Base-by-base conservation (phyloP, 2,329 filamentous ascomycete species). In the Cryphonectria carpinicola region DNA sequence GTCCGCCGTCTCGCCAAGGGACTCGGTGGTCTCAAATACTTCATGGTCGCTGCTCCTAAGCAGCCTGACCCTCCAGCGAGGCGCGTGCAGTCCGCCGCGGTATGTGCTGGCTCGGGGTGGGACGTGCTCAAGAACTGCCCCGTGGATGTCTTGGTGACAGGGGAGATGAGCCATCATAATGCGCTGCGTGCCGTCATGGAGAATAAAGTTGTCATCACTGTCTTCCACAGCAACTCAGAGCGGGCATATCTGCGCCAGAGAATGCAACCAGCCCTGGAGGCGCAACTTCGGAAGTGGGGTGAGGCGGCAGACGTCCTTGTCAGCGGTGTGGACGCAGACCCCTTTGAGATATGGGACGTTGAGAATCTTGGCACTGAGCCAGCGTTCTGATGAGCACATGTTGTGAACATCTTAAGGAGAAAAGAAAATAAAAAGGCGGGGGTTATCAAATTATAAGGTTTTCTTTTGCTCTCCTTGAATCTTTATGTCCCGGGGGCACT, bases 141-240 rank as follows among this genome's bases (percentile, higher is more conserved):
- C 58, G 93, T 94, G 0, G 94, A 98, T 77, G 80, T 98, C 54
- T 82, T 97, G 4, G 93, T 99, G 75, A 98, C 94, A 0, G 96
- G 96, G 1, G 96, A 99, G 83, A 88, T 98, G 85, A 93, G 89
- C 76, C 96, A 99, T 79, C 96, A 99, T 79, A 94, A 96, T 74
- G 94, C 95, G 3, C 86, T 99, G 70, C 89, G 92, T 54, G 93
- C 94, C 1, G 93, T 93, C 39, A 95, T 98, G 83, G 88, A 90
- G 71, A 95, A 95, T 1, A 91, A 91, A 73, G 92, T 90, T 68
- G 93, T 98, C 0, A 88, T 98, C 66, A 92, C 91, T 56, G 86
- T 97, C 64, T 97, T 97, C 76, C 96, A 99, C 80, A 95, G 92
- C 76, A 98, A 98, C 80, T 96, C 93, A 0, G 96, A 99, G 84